Evolutionary conservation across 2,329 filamentous ascomycete genomes (phyloP).

Genomic region (Xylariales sp.): DNA sequence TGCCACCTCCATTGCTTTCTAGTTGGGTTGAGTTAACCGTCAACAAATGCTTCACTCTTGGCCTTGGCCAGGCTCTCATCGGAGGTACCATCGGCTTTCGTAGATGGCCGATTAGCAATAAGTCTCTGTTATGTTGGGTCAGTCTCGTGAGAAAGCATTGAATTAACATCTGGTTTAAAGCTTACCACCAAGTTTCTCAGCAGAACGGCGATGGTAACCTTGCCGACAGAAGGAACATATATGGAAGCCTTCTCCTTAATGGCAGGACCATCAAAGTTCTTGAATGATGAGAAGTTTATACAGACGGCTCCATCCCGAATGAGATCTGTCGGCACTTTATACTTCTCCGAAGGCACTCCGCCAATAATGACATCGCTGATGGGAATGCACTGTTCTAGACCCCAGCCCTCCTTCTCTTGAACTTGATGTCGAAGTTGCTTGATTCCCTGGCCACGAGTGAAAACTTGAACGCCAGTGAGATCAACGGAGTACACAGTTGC

Average conservation of each 20-base stretch:
- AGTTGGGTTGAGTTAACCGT: too few species aligned
- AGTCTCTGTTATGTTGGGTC: conserved; percentile 33
- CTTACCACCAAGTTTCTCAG: conserved; percentile 83
- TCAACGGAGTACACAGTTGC: conserved; percentile 95
- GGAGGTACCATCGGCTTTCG: conserved; percentile 27
- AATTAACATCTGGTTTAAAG: conserved; percentile 14
- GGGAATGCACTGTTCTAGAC: conserved; percentile 74
- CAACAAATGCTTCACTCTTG: conserved; percentile 25
- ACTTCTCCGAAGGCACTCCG: conserved; percentile 82
- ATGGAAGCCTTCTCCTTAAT: conserved; percentile 93
- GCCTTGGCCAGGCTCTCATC: conserved; percentile 23
- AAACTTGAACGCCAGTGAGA: conserved; percentile 84
- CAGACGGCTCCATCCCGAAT: conserved; percentile 92
- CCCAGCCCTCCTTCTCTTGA: conserved; percentile 75
- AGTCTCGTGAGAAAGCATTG: neutral
- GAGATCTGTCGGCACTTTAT: conserved; percentile 82
- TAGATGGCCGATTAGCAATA: conserved; percentile 43
- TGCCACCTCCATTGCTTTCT: too few species aligned
- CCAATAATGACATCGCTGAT: conserved; percentile 92
- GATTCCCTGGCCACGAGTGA: conserved; percentile 84
- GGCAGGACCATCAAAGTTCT: conserved; percentile 81
- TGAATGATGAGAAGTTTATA: conserved; percentile 95
- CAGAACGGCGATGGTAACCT: conserved; percentile 92
- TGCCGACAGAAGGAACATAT: conserved; percentile 94
- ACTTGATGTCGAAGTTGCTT: conserved; percentile 84